Evolutionary conservation across 208 protist species (phyloP), one percentile per base, ranked within the genome.

Genomic region (Endotrypanum monterogeii): DNA sequence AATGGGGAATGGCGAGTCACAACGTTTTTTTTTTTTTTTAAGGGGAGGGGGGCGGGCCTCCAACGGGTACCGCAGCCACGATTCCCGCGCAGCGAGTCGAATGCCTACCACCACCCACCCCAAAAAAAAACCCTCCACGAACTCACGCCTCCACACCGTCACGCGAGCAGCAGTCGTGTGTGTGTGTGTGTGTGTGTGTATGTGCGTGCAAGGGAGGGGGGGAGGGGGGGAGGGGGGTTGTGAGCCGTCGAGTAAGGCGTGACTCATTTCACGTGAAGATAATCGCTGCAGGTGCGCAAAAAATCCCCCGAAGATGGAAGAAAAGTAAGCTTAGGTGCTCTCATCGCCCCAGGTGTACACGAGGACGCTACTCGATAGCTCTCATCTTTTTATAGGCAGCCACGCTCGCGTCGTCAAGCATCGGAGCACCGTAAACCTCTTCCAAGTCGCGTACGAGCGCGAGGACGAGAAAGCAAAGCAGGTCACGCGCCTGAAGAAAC

Each of bases 391-490:
- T 48, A 55, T 69, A 71, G 28, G 48, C 60, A 20, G 61, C 55
- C 30, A 61, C 61, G n/a, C 73, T 50, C 12, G 48, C 61, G 25
- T 65, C 54, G 30, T 73, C 58, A 7, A 94, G 39, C 55, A 96
- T 50, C 32, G 20, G 7, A 76, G 92, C 89, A 25, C 83, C 85
- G 39, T 96, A 96, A 74, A 77, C 70, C 32, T 72, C 46, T 72
- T 94, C 89, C 67, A 96, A 73, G 39, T 78, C 83, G 5, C 68
- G 68, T 9, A 96, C 65, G 9, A 96, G 83, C 7, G 54, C 51
- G 23, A 86, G 66, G 56, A 75, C 85, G 4, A 76, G 81, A 9
- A 32, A 50, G n/a, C 82, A 70, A 1, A 96, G 35, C 8, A 60
- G 54, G 6, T 87, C 78, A 4, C 92, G 85, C 2, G 86, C 92